These are phyloP conservation scores for Coniochaeta ligniaria DNA, from an alignment of 2,329 filamentous ascomycete genomes.

Conservation along the genomic window DNA sequence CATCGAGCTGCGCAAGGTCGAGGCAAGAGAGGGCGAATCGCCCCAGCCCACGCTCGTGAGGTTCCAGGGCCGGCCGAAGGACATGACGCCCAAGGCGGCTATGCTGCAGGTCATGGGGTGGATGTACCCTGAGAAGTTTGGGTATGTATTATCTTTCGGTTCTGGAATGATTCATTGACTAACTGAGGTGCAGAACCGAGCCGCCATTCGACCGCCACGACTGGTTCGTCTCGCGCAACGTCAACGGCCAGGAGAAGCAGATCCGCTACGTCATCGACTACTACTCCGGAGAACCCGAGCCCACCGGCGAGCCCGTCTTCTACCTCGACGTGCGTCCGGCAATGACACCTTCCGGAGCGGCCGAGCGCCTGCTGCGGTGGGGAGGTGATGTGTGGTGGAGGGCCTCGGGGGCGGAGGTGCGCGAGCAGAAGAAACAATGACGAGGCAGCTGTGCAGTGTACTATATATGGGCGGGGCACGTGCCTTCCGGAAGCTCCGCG, in stretches of 20 bases:
- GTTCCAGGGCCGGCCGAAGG: slow-evolving; percentile 84
- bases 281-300: slow-evolving; percentile 76
- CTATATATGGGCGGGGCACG: background rate
- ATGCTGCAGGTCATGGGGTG: slow-evolving; percentile 75
- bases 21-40: slow-evolving; percentile 38
- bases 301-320: slow-evolving; percentile 87
- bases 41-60: slow-evolving; percentile 67
- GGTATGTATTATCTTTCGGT: slow-evolving; percentile 37
- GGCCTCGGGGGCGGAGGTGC: slow-evolving; percentile 65
- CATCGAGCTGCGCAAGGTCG: slow-evolving; percentile 24
- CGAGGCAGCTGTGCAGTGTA: background rate
- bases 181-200: slow-evolving; percentile 48
- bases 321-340: slow-evolving; percentile 92
- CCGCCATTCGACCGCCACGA: slow-evolving; percentile 96
- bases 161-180: background rate
- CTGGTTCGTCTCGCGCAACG: slow-evolving; percentile 80
- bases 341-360: slow-evolving; percentile 69
- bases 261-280: slow-evolving; percentile 96
- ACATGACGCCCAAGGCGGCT: slow-evolving; percentile 84
- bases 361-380: slow-evolving; percentile 81
- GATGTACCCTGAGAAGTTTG: slow-evolving; percentile 74
- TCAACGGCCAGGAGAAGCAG: slow-evolving; percentile 63
- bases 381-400: slow-evolving; percentile 92
- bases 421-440: slow-evolving; percentile 26
- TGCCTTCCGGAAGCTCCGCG: background rate